Conservation (phyloP, 192 early-diverging fungal species). For the Cladochytrium replicatum region DNA sequence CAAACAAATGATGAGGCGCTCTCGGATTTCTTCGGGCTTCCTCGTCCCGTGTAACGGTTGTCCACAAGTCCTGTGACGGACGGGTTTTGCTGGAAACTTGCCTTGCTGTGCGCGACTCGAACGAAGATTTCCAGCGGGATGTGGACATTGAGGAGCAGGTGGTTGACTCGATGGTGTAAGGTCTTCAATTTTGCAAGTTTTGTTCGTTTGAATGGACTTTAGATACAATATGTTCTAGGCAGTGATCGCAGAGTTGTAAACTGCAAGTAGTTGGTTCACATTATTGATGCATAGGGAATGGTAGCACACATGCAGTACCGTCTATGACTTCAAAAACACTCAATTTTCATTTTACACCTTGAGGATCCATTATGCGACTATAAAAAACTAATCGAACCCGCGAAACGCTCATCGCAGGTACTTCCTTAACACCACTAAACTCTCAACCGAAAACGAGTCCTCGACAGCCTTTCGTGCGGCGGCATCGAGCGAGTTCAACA, state of each 20-base stretch:
- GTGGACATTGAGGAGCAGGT: constrained; percentile 92
- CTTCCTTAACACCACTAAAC: too few relatives aligned
- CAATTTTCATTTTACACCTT: too few relatives aligned
- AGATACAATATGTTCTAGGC: constrained; percentile 87
- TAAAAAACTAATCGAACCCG: too few relatives aligned
- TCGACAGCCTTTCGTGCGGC: too few relatives aligned
- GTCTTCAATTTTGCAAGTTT: background rate
- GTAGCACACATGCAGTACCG: too few relatives aligned
- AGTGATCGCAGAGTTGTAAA: constrained; percentile 42
- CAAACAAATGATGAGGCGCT: background rate
- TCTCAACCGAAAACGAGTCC: too few relatives aligned
- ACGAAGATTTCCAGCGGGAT: constrained; percentile 41
- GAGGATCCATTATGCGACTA: too few relatives aligned
- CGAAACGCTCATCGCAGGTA: too few relatives aligned
- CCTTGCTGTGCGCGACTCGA: constrained; percentile 54
- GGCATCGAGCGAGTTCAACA: too few relatives aligned
- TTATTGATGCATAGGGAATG: too few relatives aligned
- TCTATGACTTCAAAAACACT: too few relatives aligned
- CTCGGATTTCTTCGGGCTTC: background rate
- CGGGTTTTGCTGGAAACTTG: constrained; percentile 90
- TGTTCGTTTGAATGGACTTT: background rate
- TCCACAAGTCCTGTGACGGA: constrained; percentile 96
- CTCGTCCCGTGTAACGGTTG: constrained; percentile 74
- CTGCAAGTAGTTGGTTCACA: background rate
- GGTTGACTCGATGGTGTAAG: constrained; percentile 96